Evolutionary conservation across 352 stramenopile genomes (phyloP).

Genomic region (Globisporangium sylvaticum): DNA sequence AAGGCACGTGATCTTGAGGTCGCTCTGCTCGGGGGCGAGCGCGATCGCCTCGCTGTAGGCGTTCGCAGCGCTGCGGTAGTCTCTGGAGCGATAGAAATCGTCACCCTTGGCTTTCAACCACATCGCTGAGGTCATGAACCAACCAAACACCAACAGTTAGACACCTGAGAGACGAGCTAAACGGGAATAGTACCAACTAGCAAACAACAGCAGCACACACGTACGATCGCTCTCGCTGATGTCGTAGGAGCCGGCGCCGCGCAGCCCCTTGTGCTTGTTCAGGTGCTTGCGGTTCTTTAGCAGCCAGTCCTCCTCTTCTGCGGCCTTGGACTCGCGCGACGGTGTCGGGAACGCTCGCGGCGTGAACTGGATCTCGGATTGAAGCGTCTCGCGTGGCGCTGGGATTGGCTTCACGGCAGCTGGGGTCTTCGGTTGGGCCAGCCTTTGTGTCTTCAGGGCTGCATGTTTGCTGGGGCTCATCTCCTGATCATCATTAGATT

Average conservation of each 20-base stretch:
- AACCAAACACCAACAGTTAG: background rate
- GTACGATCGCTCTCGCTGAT: slow-evolving; percentile 85
- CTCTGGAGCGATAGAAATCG: slow-evolving; percentile 70
- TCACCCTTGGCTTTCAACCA: slow-evolving; percentile 87
- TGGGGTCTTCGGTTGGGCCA: slow-evolving; percentile 8
- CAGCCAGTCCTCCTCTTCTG: slow-evolving; percentile 80
- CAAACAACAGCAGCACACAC: slow-evolving; percentile 8
- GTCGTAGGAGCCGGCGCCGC: slow-evolving; percentile 47
- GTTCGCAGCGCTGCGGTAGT: slow-evolving; percentile 66
- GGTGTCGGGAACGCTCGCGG: slow-evolving; percentile 75
- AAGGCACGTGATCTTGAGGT: slow-evolving; percentile 48
- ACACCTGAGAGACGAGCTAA: background rate
- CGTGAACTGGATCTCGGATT: slow-evolving; percentile 72
- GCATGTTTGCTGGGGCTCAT: background rate
- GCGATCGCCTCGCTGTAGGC: slow-evolving; percentile 64
- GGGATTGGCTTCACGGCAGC: slow-evolving; percentile 21
- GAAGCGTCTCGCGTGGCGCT: slow-evolving; percentile 33
- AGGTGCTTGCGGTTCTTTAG: slow-evolving; percentile 82
- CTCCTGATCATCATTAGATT: background rate
- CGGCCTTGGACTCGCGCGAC: slow-evolving; percentile 73
- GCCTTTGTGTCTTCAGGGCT: background rate
- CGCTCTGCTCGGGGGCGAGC: slow-evolving; percentile 28
- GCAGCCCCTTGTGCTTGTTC: slow-evolving; percentile 63
- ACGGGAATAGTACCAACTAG: background rate
- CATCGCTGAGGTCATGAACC: slow-evolving; percentile 32